Evolutionary conservation across 805 yeast species (phyloP).

Genomic region (Wickerhamomyces strasburgensis): DNA sequence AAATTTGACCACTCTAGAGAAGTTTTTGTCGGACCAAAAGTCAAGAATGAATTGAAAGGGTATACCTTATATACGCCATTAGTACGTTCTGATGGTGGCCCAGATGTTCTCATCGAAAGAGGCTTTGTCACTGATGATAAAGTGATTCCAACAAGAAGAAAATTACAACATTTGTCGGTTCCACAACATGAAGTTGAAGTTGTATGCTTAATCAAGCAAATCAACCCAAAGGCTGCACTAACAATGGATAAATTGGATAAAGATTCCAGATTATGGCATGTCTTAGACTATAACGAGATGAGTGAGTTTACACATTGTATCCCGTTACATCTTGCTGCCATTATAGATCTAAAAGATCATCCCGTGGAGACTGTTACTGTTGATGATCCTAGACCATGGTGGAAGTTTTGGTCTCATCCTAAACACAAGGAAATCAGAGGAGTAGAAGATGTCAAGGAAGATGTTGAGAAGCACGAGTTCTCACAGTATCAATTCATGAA

Average conservation of each 20-base stretch:
- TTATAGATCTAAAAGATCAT: conserved; percentile 62
- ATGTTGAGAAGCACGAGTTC: conserved; percentile 33
- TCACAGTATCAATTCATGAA: conserved; percentile 55
- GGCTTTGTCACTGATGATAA: conserved; percentile 86
- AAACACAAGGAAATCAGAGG: conserved; percentile 9
- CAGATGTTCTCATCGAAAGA: conserved; percentile 76
- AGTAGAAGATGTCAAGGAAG: conserved; percentile 3
- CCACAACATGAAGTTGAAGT: conserved; percentile 62
- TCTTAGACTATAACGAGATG: conserved; percentile 81
- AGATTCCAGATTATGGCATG: conserved; percentile 66
- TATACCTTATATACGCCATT: conserved; percentile 80
- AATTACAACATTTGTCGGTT: conserved; percentile 61
- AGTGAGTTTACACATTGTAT: conserved; percentile 58
- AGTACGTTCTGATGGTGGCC: conserved; percentile 65
- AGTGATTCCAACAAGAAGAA: conserved; percentile 49
- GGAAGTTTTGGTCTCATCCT: conserved; percentile 24
- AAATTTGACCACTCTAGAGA: conserved; percentile 80
- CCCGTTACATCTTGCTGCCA: conserved; percentile 73
- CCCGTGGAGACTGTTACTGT: conserved; percentile 37
- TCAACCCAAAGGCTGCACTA: conserved; percentile 54
- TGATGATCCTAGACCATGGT: conserved; percentile 24
- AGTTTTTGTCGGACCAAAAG: conserved; percentile 87
- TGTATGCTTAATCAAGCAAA: conserved; percentile 67
- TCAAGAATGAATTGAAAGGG: conserved; percentile 68
- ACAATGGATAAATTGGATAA: conserved; percentile 70